Evolutionary conservation across 345 rosid species (phyloP).

Genomic region (Aquilaria malaccensis): DNA sequence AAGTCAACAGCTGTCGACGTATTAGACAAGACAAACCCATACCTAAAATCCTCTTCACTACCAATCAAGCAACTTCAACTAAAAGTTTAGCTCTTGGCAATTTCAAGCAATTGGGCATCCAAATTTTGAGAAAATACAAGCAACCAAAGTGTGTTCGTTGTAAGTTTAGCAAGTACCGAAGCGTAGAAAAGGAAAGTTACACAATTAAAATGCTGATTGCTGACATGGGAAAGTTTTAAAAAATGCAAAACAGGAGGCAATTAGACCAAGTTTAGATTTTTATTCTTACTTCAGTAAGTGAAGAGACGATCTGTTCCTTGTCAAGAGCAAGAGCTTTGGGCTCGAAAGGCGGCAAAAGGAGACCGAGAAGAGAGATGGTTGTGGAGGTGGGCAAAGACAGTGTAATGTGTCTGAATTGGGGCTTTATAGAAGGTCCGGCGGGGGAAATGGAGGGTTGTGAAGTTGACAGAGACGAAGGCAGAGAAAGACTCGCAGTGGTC

Average conservation of each 20-base stretch:
- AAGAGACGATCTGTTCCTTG: conserved; percentile 88
- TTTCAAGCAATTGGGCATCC: neutral
- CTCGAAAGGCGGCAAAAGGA: conserved; percentile 47
- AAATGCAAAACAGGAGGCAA: neutral
- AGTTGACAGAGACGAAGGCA: conserved; percentile 22
- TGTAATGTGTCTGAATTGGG: conserved; percentile 34
- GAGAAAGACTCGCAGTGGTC: conserved; percentile 31
- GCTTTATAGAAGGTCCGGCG: conserved; percentile 23
- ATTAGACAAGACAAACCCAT: too few species aligned
- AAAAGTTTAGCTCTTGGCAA: neutral
- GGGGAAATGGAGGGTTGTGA: conserved; percentile 12
- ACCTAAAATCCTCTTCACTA: too few species aligned
- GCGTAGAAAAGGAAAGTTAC: too few species aligned
- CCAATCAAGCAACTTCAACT: too few species aligned
- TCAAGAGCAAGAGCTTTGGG: conserved; percentile 60
- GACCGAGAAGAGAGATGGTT: conserved; percentile 50
- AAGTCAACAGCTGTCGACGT: neutral
- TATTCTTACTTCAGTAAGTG: conserved; percentile 53
- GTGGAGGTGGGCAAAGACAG: conserved; percentile 56
- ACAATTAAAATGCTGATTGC: too few species aligned
- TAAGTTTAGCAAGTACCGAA: too few species aligned
- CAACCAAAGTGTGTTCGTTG: neutral
- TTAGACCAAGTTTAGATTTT: neutral
- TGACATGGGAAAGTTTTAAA: too few species aligned
- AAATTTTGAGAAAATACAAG: neutral